Base-by-base conservation (phyloP, 179 eudicot species). In the Vitellaria paradoxa region DNA sequence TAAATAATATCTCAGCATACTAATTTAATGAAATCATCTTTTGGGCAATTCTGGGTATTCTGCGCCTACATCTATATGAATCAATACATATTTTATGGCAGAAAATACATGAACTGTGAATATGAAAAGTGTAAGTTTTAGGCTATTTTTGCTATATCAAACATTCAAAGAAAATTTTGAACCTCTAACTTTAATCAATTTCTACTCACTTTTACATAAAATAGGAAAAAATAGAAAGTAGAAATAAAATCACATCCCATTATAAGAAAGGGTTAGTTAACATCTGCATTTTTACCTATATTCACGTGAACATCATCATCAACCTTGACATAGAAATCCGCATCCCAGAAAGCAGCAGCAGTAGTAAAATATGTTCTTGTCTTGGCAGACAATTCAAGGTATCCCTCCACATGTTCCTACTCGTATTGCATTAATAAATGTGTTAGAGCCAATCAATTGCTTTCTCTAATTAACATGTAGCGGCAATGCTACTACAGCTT, bases 281-380 rank as follows among this genome's bases (percentile, higher is more conserved):
- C 21, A 57, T 62, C 24, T 68, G 40, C 52, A 20, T 68, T 20
- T 75, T 75, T 88, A 94, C 98, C 98, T 85, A 94, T 88, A 81
- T 88, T 88, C 69, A 88, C 91, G 81, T 88, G 91, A 57, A 88
- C 87, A 57, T 88, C 91, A 70, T 88, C 91, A 40, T 88, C 91
- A 62, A 88, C 91, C 77, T 88, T 88, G 72, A 88, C 84, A 76
- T 88, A 88, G 77, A 84, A 88, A 66, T 88, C 91, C 4, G 91
- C 91, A 82, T 88, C 91, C 91, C 91, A 88, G 81, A 79, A 17
- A 53, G 91, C 81, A 75, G 83, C 91, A 55, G 89, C 91, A 17
- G 88, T 86, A 53, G 89, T 81, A 78, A 88, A 88, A 76, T 88
- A 88, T 72, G 73, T 79, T 78, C 84, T 88, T 2, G 91, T 88